Base-by-base conservation (phyloP, 2,329 filamentous ascomycete genomes). In the Ophiostoma sp. region DNA sequence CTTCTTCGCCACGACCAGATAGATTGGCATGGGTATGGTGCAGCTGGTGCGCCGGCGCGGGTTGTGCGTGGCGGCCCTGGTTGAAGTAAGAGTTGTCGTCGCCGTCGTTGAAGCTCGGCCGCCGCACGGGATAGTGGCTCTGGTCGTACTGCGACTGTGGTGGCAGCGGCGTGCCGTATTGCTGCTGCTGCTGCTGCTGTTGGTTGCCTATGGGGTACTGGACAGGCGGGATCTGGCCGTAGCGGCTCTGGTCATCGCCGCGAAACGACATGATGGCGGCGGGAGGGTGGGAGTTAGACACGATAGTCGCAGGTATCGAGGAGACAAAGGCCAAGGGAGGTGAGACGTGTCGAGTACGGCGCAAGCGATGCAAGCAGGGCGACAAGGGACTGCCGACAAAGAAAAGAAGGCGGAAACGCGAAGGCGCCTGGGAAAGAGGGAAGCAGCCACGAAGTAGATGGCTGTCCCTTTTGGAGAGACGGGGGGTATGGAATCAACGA, bases 81-180 rank as follows among this genome's bases (percentile, higher is more conserved):
- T 78, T 75, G 73, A 85, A 82, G 73, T 87, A 85, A 65, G 80
- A 78, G 64, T 82, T 81, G 76, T 94, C 90, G 76, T 95, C 91
- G 72, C 89, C 90, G 72, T 84, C 86, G 76, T 92, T 88, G 80
- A 91, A 93, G 80, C 89, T 94, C 65, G 86, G 84, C 72, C 86
- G 84, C 72, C 90, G 83, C 60, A 75, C 76, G 5, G 80, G 77
- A 72, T 81, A 79, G 49, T 74, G 69, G 64, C 77, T 74, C 69
- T 79, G 77, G 60, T 79, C 77, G 42, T 72, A 71, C 27, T 67
- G 67, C 18, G 65, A 42, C n/a, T 67, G 67, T 4, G 64, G 69
- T 16, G 64, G 58, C 42, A 65, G 69, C 8, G 66, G 60, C 60
- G 66, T 66, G 42, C 69, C 66, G 5, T 55, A 65, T 5, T n/a